Evolutionary conservation across 352 stramenopile genomes (phyloP), one percentile per base, ranked within the genome.

Genomic region (Globisporangium polare): DNA sequence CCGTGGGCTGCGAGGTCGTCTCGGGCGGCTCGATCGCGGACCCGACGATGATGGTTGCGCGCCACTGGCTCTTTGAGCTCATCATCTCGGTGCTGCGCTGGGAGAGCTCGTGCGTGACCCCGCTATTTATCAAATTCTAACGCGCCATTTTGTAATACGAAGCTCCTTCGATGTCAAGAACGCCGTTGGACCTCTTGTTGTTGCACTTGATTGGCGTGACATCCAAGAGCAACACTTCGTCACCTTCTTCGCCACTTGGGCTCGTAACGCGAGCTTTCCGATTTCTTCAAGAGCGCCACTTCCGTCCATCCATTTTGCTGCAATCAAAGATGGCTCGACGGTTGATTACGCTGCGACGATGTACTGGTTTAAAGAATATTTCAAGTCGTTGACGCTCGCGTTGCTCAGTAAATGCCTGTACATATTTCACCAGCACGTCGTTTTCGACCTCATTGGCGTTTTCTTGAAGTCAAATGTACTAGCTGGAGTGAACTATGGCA

Each of bases 1-100:
- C 70, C 0, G 63, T 72, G 1, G 80, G 80, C 9, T 86, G 74
- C 39, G 77, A 87, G 35, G 74, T 88, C 53, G 68, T 78, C 26
- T 73, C 66, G 10, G 80, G 80, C 15, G 80, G 80, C 29, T 86
- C 76, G 13, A 75, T 90, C 17, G 63, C 58, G 29, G 73, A 87
- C 46, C 67, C 71, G 43, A 74, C 80, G 60, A 77, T 80, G 58
- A 52, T 84, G 54, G 72, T 75, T 18, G 74, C 72, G 50, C 72
- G 80, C 51, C 73, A 87, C 62, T 88, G 80, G 80, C 65, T 90
- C 9, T 83, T 88, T 26, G 80, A 90, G 68, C 67, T 90, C 54
- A 79, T 86, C 50, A 68, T 83, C 46, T 84, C 74, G 22, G 78
- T 88, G 13, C 35, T 90, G 61, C 73, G 75, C 22, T 90, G 78